Evolutionary conservation across 345 rosid species (phyloP).

Genomic region (Lepidium aucheri): DNA sequence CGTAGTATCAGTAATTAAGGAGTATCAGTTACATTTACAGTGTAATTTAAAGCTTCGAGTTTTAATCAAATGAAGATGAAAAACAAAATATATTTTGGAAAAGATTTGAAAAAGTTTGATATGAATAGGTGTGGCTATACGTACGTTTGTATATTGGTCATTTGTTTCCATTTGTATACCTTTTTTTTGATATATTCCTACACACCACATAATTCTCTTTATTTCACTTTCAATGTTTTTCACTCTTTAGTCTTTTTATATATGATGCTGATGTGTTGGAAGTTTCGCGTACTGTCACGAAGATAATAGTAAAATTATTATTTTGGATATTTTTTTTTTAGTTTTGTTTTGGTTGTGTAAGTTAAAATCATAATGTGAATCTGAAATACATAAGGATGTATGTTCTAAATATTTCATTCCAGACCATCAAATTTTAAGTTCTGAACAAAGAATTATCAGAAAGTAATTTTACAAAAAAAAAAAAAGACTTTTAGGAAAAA

Average conservation of each 20-base stretch:
- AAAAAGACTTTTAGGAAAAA: no score
- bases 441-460: no score
- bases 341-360: neutral
- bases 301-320: neutral
- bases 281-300: neutral
- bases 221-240: conserved; percentile 8
- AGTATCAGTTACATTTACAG: neutral
- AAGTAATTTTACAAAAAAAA: no score
- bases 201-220: conserved; percentile 20
- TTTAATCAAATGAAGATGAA: neutral
- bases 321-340: no score
- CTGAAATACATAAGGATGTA: neutral
- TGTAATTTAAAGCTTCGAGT: neutral
- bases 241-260: neutral
- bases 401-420: no score
- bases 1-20: neutral
- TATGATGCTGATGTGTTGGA: neutral
- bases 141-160: neutral
- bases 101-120: conserved; percentile 8
- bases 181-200: neutral
- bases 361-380: neutral
- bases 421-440: no score
- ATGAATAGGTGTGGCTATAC: conserved; percentile 18
- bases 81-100: neutral
- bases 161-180: neutral